These are phyloP conservation scores for Sporopachydermia quercuum DNA, from an alignment of 805 yeast species.

Conservation along the genomic window DNA sequence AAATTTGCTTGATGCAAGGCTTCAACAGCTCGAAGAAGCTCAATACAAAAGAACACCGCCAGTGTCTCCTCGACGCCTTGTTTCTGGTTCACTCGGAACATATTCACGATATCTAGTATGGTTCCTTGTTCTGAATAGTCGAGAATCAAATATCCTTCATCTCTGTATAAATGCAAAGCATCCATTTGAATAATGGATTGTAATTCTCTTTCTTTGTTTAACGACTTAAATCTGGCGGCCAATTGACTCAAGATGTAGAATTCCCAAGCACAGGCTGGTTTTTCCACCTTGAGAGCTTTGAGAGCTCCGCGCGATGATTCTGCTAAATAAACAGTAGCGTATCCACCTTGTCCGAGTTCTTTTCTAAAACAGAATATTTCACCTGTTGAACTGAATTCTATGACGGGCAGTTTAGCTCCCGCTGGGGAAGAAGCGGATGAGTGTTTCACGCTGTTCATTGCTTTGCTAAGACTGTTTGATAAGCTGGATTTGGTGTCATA, in stretches of 20 bases:
- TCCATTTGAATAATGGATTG: constrained; percentile 34
- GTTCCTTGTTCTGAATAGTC: constrained; percentile 63
- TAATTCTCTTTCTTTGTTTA: constrained; percentile 10
- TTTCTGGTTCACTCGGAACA: constrained; percentile 18
- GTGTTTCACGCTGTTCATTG: constrained; percentile 2
- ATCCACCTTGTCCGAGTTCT: constrained; percentile 70
- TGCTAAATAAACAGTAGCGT: constrained; percentile 59
- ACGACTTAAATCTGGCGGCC: constrained; percentile 22
- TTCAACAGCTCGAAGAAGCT: constrained; percentile 44
- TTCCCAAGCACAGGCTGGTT: constrained; percentile 68
- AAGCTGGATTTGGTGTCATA: constrained; percentile 17
- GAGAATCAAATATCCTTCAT: constrained; percentile 54
- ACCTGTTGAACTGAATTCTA: constrained; percentile 28
- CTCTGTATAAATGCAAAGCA: constrained; percentile 38
- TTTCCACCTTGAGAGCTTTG: constrained; percentile 60
- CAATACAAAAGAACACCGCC: constrained; percentile 46
- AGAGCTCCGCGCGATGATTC: constrained; percentile 40
- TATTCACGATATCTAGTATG: constrained; percentile 49
- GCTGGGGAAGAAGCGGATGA: constrained; percentile 7
- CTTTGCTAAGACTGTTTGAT: constrained; percentile 2
- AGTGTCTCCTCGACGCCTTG: constrained; percentile 42
- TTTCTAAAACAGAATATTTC: constrained; percentile 32
- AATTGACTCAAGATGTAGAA: constrained; percentile 54
- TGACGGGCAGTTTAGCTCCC: constrained; percentile 17
- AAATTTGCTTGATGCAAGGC: constrained; percentile 50